Percentiles rank a stretch among this genome's conserved stretches.
phyloP scores from a whole-genome alignment of 768 basidiomycete genomes.

The Auricularia sp. region DNA sequence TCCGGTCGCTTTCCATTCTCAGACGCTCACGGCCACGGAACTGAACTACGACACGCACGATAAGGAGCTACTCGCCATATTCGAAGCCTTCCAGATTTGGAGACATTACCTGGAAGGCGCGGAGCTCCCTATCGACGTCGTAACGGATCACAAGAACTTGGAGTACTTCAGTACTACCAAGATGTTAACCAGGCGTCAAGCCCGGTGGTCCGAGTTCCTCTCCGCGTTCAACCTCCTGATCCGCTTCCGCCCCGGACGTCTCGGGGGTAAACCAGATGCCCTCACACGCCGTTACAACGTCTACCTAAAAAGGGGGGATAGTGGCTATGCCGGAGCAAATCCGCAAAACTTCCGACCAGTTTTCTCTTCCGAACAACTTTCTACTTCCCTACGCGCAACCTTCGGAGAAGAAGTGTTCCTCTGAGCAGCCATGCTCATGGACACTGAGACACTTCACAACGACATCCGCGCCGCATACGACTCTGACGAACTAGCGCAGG shows the following conservation, averaged over 20 bases:
- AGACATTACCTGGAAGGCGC: constrained; percentile 14
- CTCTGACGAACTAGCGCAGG: neutral
- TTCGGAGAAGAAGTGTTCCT: constrained; percentile 8
- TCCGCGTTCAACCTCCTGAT: constrained; percentile 26
- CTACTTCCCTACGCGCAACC: constrained; percentile 12
- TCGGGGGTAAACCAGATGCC: constrained; percentile 13
- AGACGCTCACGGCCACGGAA: constrained; percentile 23
- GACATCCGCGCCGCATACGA: constrained; percentile 6
- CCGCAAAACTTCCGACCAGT: constrained; percentile 15
- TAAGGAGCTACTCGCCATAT: constrained; percentile 39
- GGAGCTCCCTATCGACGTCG: constrained; percentile 8
- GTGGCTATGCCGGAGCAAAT: constrained; percentile 14
- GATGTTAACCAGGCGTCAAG: constrained; percentile 19
- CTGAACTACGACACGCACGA: constrained; percentile 41
- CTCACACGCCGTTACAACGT: constrained; percentile 15
- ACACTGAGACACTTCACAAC: constrained; percentile 11
- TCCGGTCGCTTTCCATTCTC: constrained; percentile 32
- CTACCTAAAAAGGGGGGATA: constrained; percentile 16
- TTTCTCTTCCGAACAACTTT: constrained; percentile 15
- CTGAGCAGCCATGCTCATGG: constrained; percentile 13
- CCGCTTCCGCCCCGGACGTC: constrained; percentile 20
- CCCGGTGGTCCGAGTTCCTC: constrained; percentile 27
- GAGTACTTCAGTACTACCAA: constrained; percentile 17
- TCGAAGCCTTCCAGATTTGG: constrained; percentile 19
- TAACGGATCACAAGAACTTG: constrained; percentile 18